These are phyloP conservation scores for Podospora sp. DNA, from an alignment of 495 filamentous ascomycete genomes.

Conservation along the genomic window DNA sequence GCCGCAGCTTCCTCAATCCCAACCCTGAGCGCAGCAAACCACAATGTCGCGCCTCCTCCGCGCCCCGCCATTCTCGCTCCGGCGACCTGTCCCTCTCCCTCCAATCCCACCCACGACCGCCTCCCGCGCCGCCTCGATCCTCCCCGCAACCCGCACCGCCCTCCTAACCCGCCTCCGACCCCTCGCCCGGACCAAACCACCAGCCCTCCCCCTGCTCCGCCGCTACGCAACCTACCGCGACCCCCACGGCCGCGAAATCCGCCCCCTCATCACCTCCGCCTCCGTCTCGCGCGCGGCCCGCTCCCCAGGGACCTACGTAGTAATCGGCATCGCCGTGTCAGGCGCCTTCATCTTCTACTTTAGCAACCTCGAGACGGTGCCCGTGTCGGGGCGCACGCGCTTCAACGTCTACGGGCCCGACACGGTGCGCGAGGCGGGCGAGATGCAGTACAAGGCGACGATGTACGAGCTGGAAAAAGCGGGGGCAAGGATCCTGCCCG, in stretches of 20 bases:
- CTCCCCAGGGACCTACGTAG: slow-evolving; percentile 36
- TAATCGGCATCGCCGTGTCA: slow-evolving; percentile 38
- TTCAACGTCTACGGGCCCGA: slow-evolving; percentile 74
- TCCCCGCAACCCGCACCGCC: background rate
- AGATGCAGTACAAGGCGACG: slow-evolving; percentile 54
- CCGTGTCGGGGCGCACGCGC: slow-evolving; percentile 74
- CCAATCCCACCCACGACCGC: background rate
- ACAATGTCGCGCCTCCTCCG: background rate
- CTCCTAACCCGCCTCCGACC: background rate
- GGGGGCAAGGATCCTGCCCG: slow-evolving; percentile 41
- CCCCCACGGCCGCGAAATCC: slow-evolving; percentile 37
- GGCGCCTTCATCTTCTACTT: slow-evolving; percentile 62
- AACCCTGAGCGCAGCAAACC: background rate
- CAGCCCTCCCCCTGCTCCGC: background rate
- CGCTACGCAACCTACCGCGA: slow-evolving; percentile 18
- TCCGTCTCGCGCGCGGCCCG: slow-evolving; percentile 27
- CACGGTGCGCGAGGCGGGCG: slow-evolving; percentile 57
- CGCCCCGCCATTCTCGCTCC: slow-evolving; percentile 1
- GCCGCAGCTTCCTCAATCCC: background rate
- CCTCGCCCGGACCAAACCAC: background rate
- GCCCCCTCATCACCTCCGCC: slow-evolving; percentile 43
- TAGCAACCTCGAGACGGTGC: slow-evolving; percentile 75
- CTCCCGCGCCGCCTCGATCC: background rate
- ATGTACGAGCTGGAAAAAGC: slow-evolving; percentile 46
- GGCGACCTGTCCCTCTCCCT: background rate